A percentile compares a stretch with the other conserved stretches of the same genome.
phyloP scores from a whole-genome alignment of 305 asterid species.

The Fraxinus nigra region DNA sequence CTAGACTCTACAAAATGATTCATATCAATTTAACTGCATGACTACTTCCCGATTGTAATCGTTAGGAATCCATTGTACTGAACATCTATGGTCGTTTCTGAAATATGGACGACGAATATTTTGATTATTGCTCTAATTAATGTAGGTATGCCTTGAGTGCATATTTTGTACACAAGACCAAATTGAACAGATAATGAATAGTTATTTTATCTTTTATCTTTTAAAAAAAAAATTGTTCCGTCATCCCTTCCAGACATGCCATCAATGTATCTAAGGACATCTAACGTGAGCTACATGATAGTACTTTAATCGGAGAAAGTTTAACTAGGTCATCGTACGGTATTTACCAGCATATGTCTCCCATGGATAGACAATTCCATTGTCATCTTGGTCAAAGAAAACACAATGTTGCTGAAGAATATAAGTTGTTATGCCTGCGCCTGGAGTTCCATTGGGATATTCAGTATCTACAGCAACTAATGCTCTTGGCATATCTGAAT shows the following conservation, averaged over 20 bases:
- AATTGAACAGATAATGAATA: too few species aligned
- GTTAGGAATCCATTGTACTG: neutral
- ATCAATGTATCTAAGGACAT: too few species aligned
- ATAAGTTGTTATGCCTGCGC: conserved; percentile 48
- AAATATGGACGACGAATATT: too few species aligned
- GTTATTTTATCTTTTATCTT: too few species aligned
- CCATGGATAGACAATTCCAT: conserved; percentile 88
- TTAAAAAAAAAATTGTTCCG: too few species aligned
- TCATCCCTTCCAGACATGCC: too few species aligned
- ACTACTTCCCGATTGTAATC: too few species aligned
- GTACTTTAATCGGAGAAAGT: neutral
- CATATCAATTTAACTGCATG: too few species aligned
- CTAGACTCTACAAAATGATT: neutral
- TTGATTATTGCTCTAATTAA: neutral
- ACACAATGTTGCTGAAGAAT: conserved; percentile 88
- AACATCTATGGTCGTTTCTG: too few species aligned
- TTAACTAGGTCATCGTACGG: neutral
- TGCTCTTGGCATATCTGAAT: conserved; percentile 73
- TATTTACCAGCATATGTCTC: conserved; percentile 71
- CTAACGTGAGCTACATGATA: neutral
- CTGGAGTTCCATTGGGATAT: conserved; percentile 75
- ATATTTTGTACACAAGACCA: neutral
- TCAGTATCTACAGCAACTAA: conserved; percentile 73
- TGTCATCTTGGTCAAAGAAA: conserved; percentile 71
- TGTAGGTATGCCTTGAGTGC: neutral